Percentiles rank a stretch among this genome's conserved stretches.
Evolutionary conservation across 257 asterid genomes (phyloP).

Genomic region (Nicotiana noctiflora): DNA sequence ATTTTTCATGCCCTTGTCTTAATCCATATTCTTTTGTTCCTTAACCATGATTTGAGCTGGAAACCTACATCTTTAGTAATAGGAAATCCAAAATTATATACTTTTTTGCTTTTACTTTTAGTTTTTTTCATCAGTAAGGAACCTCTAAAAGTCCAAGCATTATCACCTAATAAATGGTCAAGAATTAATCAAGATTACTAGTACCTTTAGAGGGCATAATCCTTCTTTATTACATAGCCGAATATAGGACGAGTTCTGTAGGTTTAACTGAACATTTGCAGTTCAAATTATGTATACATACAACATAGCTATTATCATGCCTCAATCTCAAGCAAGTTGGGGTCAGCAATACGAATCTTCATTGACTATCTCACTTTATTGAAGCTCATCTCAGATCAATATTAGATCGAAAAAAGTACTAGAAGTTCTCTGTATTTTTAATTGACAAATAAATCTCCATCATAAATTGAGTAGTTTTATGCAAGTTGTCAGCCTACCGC

Average conservation of each 20-base stretch:
- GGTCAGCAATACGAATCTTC: no score
- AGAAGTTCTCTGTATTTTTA: no score
- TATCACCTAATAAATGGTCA: background rate
- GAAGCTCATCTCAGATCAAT: no score
- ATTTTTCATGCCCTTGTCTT: background rate
- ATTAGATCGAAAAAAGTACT: no score
- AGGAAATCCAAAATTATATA: background rate
- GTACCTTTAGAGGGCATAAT: background rate
- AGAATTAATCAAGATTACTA: background rate
- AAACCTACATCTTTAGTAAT: background rate
- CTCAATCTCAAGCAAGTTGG: no score
- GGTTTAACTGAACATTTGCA: no score
- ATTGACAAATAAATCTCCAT: no score
- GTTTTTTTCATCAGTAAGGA: background rate
- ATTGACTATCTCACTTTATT: no score
- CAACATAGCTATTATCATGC: no score
- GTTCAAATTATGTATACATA: no score
- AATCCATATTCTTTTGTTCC: background rate
- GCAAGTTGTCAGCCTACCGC: no score
- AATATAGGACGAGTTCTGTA: background rate
- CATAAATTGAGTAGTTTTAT: no score
- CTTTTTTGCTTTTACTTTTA: background rate
- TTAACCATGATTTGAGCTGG: slow-evolving; percentile 6
- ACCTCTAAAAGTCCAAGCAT: background rate
- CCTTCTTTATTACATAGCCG: background rate